Base-by-base conservation (phyloP, 2,329 filamentous ascomycete species). In the Fonsecaea erecta region DNA sequence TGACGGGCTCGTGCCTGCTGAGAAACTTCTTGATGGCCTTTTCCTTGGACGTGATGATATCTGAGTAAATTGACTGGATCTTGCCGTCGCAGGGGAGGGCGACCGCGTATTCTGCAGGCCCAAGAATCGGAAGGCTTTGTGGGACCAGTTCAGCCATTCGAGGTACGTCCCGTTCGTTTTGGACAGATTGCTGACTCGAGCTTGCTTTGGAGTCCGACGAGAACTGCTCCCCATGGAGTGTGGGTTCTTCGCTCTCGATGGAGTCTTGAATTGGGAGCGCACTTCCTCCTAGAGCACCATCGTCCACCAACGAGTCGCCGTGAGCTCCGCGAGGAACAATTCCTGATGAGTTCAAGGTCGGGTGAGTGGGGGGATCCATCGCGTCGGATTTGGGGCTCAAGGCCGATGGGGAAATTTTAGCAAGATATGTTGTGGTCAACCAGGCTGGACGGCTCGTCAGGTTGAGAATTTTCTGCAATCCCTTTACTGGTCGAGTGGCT, bases 121-220 rank as follows among this genome's bases (percentile, higher is more conserved):
- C 68, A 14, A 73, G 57, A 28, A 73, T 65, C 7, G 71, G 71
- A 11, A 59, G 56, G 14, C 61, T 65, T 14, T 69, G 68, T n/a
- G 65, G 55, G 16, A 68, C 65, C 57, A 70, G 28, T 16, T 66
- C 70, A 35, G 70, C 69, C 26, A 66, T 37, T 40, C 67, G 68
- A 24, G 60, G 43, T n/a, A 70, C 40, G 21, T 70, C 61, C 26
- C 62, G 64, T 48, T 72, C 69, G 53, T 69, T 70, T 24, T 71
- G 63, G 26, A 72, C 48, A 21, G 70, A 72, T 26, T 70, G 68
- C 65, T 72, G 70, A 59, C 70, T 72, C n/a, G 70, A 72, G 43
- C 63, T 71, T 30, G 35, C 43, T 40, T 72, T 72, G 16, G 70
- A 72, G 26, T 66, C 66, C 24, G 60, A 57, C 2, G 69, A 69